phyloP scores from a whole-genome alignment of 78 protist genomes.

The Dictyostelium citrinum region DNA sequence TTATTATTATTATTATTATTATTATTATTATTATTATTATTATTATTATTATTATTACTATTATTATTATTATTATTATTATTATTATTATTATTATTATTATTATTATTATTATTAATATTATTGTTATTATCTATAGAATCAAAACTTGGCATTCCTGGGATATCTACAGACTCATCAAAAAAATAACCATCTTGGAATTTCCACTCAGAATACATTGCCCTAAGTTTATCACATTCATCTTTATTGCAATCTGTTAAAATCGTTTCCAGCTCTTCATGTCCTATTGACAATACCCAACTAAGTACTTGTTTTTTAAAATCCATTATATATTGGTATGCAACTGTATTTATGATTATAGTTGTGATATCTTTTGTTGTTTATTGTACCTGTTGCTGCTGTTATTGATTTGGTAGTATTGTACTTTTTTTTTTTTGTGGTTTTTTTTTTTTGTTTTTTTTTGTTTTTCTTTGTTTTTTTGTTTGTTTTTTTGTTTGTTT shows the following conservation, averaged over 20 bases:
- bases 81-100: not conserved
- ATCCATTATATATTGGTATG: constrained; percentile 7
- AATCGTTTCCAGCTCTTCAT: constrained; percentile 36
- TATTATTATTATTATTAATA: not conserved
- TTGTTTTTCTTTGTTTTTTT: not conserved
- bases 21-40: too few species aligned
- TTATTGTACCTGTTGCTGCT: not conserved
- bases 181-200: constrained; percentile 44
- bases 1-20: not conserved
- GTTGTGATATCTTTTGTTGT: too few species aligned
- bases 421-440: not conserved
- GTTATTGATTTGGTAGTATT: not conserved
- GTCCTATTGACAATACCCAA: constrained; percentile 49
- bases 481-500: not conserved
- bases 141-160: not conserved
- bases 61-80: not conserved
- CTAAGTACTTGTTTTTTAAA: constrained; percentile 17
- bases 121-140: not conserved
- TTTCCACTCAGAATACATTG: constrained; percentile 54
- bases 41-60: not conserved
- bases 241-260: constrained; percentile 63
- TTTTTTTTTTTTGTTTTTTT: not conserved
- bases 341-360: too few species aligned
- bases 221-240: constrained; percentile 61
- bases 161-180: constrained; percentile 59